These are phyloP conservation scores for Millerozyma acaciae DNA, from an alignment of 805 yeast genomes.

Conservation along the genomic window DNA sequence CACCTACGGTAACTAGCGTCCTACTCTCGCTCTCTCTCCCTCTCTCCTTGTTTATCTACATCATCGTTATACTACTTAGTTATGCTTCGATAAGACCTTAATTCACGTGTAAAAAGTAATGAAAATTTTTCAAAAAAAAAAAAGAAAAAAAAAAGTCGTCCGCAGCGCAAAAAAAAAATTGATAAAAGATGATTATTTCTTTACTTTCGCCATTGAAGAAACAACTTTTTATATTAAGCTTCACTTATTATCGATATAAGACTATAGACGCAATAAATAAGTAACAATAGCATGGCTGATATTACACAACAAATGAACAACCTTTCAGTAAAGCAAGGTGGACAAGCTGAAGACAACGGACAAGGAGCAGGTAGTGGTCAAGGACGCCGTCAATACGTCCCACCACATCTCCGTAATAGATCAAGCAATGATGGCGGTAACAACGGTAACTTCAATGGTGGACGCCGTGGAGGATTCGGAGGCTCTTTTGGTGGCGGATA, in stretches of 20 bases:
- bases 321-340: slow-evolving; percentile 45
- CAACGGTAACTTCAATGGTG: slow-evolving; percentile 14
- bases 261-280: slow-evolving; percentile 2
- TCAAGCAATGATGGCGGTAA: slow-evolving; percentile 14
- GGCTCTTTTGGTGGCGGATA: slow-evolving; percentile 24
- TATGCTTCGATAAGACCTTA: slow-evolving; percentile 1
- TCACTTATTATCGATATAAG: too few relatives aligned
- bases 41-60: too few relatives aligned
- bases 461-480: slow-evolving; percentile 22
- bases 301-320: slow-evolving; percentile 55
- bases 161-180: slow-evolving; percentile 1
- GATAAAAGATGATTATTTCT: slow-evolving; percentile 5
- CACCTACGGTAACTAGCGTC: too few relatives aligned
- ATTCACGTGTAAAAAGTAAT: slow-evolving; percentile 1
- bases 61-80: not conserved
- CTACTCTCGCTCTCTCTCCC: too few relatives aligned
- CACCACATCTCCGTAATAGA: slow-evolving; percentile 48
- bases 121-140: not conserved
- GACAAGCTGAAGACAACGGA: too few relatives aligned
- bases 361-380: slow-evolving; percentile 10
- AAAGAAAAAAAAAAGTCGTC: slow-evolving; percentile 1
- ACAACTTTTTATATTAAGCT: not conserved
- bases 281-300: slow-evolving; percentile 48
- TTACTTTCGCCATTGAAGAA: slow-evolving; percentile 2
- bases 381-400: slow-evolving; percentile 44